Evolutionary conservation across 2,329 filamentous ascomycete genomes (phyloP).

Genomic region (Trichoderma lentiforme): DNA sequence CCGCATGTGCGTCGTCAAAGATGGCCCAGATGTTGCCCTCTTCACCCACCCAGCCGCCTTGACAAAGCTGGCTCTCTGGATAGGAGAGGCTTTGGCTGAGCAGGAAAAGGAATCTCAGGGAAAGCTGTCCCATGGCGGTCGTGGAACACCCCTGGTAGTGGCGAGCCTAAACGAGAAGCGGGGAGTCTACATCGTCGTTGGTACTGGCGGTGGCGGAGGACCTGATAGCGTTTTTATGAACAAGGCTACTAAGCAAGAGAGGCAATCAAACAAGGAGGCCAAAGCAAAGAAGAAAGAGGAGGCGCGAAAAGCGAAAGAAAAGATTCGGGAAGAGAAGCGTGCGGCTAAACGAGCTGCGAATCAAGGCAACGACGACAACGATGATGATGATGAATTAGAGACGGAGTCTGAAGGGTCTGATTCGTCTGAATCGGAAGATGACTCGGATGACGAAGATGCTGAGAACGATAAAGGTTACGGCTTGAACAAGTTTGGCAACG

Average conservation of each 20-base stretch:
- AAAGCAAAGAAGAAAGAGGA: conserved; percentile 63
- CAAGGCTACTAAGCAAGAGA: conserved; percentile 61
- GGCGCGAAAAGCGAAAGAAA: conserved; percentile 53
- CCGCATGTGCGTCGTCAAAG: conserved; percentile 92
- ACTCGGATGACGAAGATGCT: conserved; percentile 51
- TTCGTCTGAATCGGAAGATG: conserved; percentile 42
- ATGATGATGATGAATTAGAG: conserved; percentile 45
- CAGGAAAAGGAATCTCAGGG: conserved; percentile 77
- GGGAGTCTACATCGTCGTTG: conserved; percentile 88
- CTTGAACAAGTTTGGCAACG: conserved; percentile 85
- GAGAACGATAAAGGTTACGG: conserved; percentile 64
- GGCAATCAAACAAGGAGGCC: conserved; percentile 58
- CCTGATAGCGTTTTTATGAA: conserved; percentile 68
- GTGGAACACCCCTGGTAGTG: conserved; percentile 82
- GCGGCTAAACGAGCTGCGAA: conserved; percentile 51
- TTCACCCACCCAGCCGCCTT: conserved; percentile 92
- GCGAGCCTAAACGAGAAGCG: conserved; percentile 84
- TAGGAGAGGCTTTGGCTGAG: conserved; percentile 86
- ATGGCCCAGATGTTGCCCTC: conserved; percentile 84
- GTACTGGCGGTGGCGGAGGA: conserved; percentile 81
- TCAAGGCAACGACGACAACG: conserved; percentile 46
- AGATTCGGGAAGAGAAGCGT: conserved; percentile 58
- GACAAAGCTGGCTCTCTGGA: conserved; percentile 90
- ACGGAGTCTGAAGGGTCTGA: conserved; percentile 44
- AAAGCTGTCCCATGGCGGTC: conserved; percentile 62